Base-by-base conservation (phyloP, 768 basidiomycete genomes). In the Gyrodon lividus region DNA sequence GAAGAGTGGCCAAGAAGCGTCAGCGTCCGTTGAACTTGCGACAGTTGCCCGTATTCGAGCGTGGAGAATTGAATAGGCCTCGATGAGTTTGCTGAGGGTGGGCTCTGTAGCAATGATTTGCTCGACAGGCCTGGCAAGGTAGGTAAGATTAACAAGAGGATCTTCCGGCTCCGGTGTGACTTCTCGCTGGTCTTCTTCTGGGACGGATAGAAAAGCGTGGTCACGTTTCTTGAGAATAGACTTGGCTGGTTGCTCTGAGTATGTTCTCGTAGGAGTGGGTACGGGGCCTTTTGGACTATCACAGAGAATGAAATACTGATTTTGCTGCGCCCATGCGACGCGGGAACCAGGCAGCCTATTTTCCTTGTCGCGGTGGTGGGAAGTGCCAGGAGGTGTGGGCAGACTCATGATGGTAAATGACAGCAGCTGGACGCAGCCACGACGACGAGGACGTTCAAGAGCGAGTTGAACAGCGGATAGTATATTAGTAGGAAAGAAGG, bases 131-230 rank as follows among this genome's bases (percentile, higher is more conserved):
- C 76, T 72, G n/a, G 76, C 75, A 26, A 92, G 79, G 63, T 89
- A 92, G 17, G 68, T 66, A 12, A 83, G 69, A 59, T 89, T 75
- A 6, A 74, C 74, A 16, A 89, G 74, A 10, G 88, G 86, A 59
- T 84, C 81, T 2, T 70, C 68, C 2, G 91, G 90, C 59, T 89
- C 89, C n/a, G 90, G 91, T 0, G 90, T 92, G 13, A 74, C 68
- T 50, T 89, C 83, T 50, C 89, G 79, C 46, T 70, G 66, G 22
- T 68, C 70, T 43, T 76, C 72, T n/a, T 80, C 73, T 3, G 74
- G 53, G 3, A 65, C 61, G 1, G 75, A 65, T 19, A 77, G 68
- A 19, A 66, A 52, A 8, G 60, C 54, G 22, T 72, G 61, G 38
- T 51, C 44, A 57, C 58, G 56, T 58, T 76, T 81, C 69, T 91